Evolutionary conservation across 2,329 filamentous ascomycete species (phyloP).

Genomic region (Passalora sequoiae): DNA sequence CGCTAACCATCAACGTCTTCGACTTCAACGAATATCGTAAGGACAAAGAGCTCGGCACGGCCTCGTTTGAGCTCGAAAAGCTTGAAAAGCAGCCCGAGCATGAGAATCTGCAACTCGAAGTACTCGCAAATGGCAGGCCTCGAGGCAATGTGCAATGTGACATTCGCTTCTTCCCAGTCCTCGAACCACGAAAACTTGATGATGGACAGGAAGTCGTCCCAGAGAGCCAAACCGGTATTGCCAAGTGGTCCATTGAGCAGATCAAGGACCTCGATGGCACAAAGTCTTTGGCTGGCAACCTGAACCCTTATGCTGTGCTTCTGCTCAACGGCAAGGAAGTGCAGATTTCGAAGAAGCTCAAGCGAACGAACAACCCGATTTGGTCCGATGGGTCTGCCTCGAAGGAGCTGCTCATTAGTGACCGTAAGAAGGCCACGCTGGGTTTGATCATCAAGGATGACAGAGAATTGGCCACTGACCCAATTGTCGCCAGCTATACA

Average conservation of each 20-base stretch:
- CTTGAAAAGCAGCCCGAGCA: slow-evolving; percentile 71
- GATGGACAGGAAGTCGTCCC: slow-evolving; percentile 81
- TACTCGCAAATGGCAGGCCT: slow-evolving; percentile 76
- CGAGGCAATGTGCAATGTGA: slow-evolving; percentile 77
- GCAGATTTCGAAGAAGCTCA: slow-evolving; percentile 83
- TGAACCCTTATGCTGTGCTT: slow-evolving; percentile 85
- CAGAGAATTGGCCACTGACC: slow-evolving; percentile 75
- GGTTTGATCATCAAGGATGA: slow-evolving; percentile 95
- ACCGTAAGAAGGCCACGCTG: slow-evolving; percentile 82
- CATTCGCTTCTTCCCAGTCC: slow-evolving; percentile 89
- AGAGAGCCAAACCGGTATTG: slow-evolving; percentile 88
- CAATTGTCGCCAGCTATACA: slow-evolving; percentile 83
- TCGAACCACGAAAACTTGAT: slow-evolving; percentile 64
- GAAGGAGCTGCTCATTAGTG: slow-evolving; percentile 92
- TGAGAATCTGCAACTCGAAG: slow-evolving; percentile 79
- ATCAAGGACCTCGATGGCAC: slow-evolving; percentile 91
- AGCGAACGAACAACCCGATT: slow-evolving; percentile 95
- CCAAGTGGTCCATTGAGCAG: slow-evolving; percentile 88
- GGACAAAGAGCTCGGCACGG: slow-evolving; percentile 87
- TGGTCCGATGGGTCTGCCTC: slow-evolving; percentile 89
- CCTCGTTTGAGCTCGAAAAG: slow-evolving; percentile 78
- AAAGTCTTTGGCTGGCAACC: slow-evolving; percentile 83
- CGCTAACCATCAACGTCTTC: slow-evolving; percentile 75
- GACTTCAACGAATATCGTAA: slow-evolving; percentile 96
- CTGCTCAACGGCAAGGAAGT: slow-evolving; percentile 90